These are phyloP conservation scores for Pichia heedii DNA, from an alignment of 805 yeast genomes.

Conservation along the genomic window DNA sequence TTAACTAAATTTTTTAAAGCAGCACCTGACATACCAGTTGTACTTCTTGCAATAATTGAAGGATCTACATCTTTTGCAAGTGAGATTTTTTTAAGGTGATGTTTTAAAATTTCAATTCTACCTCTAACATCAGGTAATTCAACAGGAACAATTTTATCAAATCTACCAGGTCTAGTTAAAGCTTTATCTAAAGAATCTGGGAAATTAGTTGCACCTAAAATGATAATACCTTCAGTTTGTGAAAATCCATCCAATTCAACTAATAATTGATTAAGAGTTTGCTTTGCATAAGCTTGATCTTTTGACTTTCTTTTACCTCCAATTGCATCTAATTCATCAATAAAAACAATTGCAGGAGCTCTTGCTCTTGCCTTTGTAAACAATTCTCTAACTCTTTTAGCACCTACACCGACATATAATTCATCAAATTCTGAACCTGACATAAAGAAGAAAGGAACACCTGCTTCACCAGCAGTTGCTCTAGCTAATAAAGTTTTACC, in stretches of 20 bases:
- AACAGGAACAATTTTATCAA: slow-evolving; percentile 91
- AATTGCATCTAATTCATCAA: slow-evolving; percentile 97
- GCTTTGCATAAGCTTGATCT: slow-evolving; percentile 97
- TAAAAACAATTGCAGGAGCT: slow-evolving; percentile 94
- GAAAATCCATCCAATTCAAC: slow-evolving; percentile 95
- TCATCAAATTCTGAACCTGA: slow-evolving; percentile 98
- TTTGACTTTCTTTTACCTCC: slow-evolving; percentile 97
- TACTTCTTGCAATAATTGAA: slow-evolving; percentile 86
- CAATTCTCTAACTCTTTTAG: slow-evolving; percentile 91
- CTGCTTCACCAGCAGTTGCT: slow-evolving; percentile 99
- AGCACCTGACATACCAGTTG: slow-evolving; percentile 98
- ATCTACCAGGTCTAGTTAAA: slow-evolving; percentile 95
- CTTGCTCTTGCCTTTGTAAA: slow-evolving; percentile 88
- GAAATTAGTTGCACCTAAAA: slow-evolving; percentile 97
- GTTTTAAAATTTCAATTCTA: slow-evolving; percentile 82
- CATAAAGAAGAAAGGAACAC: slow-evolving; percentile 97
- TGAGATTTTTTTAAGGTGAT: slow-evolving; percentile 87
- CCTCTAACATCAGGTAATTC: slow-evolving; percentile 98
- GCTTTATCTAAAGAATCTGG: slow-evolving; percentile 97
- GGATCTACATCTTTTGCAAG: slow-evolving; percentile 81
- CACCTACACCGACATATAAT: slow-evolving; percentile 97
- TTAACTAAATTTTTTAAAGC: slow-evolving; percentile 91
- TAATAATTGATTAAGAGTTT: slow-evolving; percentile 88
- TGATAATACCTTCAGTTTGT: slow-evolving; percentile 85
- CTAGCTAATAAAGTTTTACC: slow-evolving; percentile 95